Base-by-base conservation (phyloP, 2,329 filamentous ascomycete genomes). In the Aspergillus intermedius region DNA sequence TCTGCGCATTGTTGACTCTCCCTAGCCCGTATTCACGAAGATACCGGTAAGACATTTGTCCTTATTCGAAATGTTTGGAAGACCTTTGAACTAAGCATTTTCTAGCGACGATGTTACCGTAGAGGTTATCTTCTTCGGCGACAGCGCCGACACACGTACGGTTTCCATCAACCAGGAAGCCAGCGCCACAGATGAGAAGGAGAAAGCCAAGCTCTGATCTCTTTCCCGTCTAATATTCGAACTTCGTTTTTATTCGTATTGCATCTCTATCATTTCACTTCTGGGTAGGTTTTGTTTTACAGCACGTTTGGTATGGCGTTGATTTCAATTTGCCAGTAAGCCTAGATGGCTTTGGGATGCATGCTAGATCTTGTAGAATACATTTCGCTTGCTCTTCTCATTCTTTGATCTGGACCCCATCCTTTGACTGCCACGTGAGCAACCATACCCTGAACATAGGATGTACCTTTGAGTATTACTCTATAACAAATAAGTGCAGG, bases 111-210 rank as follows among this genome's bases (percentile, higher is more conserved):
- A 98, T 66, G 74, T 98, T 54, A 98, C 93, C 0, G 91, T 98
- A 13, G 89, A 98, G 69, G 93, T 98, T 52, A 95, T 98, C 63
- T 98, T 98, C 78, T 98, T 98, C 61, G 93, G 93, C 51, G 82
- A 95, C 58, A 82, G 85, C 32, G 64, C 84, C 46, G 84, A 84
- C 65, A 86, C 79, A 25, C 90, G 91, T 32, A 84, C 86, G 54
- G 86, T 97, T 4, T 80, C 85, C 4, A 68, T 95, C 49, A 98
- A 97, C 69, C 77, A 85, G 55, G 91, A 96, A 62, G 93, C 93
- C 1, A 95, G 85, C 51, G 88, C 86, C 35, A 67, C 75, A 2
- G 72, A 73, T 45, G 67, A 72, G 13, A 68, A 68, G 15, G 58
- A 60, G 23, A 77, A 77, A 58, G 62, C 77, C 3, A 80, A 78